phyloP scores from a whole-genome alignment of 495 filamentous ascomycete species.

The Margaritispora aquatica region DNA sequence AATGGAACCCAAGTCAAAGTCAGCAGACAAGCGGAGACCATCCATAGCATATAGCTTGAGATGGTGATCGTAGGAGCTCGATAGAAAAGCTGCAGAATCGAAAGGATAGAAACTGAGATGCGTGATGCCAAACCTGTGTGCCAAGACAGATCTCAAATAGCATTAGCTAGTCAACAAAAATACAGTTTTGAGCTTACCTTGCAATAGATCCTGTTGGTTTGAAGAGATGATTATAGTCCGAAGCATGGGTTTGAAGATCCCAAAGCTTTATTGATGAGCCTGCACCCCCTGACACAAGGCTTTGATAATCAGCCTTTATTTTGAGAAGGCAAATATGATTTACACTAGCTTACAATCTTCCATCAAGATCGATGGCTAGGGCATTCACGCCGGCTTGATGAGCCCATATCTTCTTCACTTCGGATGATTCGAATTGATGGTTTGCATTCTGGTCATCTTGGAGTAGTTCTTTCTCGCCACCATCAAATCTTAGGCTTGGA shows the following conservation, averaged over 20 bases:
- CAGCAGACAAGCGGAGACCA: slow-evolving; percentile 48
- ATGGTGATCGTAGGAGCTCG: slow-evolving; percentile 76
- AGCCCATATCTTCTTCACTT: slow-evolving; percentile 38
- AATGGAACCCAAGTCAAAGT: slow-evolving; percentile 65
- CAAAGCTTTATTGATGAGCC: slow-evolving; percentile 75
- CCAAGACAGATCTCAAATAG: slow-evolving; percentile 22
- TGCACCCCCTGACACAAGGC: slow-evolving; percentile 76
- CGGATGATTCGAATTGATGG: not conserved
- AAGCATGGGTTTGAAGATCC: slow-evolving; percentile 59
- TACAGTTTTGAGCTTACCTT: slow-evolving; percentile 21
- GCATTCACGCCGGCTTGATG: slow-evolving; percentile 73
- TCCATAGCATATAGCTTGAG: slow-evolving; percentile 73
- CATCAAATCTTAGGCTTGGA: slow-evolving; percentile 61
- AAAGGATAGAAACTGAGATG: slow-evolving; percentile 86
- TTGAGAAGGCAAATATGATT: too few species aligned
- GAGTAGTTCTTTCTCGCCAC: slow-evolving; percentile 37
- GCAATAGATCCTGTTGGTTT: slow-evolving; percentile 36
- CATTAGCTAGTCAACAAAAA: not conserved
- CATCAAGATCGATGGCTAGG: slow-evolving; percentile 73
- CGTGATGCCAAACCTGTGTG: slow-evolving; percentile 75
- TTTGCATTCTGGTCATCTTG: slow-evolving; percentile 12
- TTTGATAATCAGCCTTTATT: too few species aligned
- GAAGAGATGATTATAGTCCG: slow-evolving; percentile 31
- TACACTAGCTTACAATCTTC: slow-evolving; percentile 59
- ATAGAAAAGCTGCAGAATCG: slow-evolving; percentile 71